A percentile compares a stretch with the other conserved stretches of the same genome.
These are phyloP conservation scores for Fusarium sacchari DNA, from an alignment of 2,329 filamentous ascomycete species.

Conservation along the genomic window DNA sequence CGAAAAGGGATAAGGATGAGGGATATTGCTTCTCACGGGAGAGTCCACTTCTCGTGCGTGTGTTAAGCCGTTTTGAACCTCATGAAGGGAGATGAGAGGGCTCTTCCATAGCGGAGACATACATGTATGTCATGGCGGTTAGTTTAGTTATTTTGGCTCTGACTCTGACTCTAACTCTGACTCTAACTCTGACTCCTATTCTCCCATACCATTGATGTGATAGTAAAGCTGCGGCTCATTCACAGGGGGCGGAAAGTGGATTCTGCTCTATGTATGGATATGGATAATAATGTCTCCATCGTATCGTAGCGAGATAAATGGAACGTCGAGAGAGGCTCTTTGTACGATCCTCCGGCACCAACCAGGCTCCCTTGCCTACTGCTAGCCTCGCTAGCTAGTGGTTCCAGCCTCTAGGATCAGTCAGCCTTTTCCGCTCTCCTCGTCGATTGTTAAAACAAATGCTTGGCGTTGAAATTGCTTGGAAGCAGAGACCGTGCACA, in stretches of 20 bases:
- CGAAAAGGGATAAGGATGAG: slow-evolving; percentile 34
- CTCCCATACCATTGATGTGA: background rate
- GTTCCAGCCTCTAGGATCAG: background rate
- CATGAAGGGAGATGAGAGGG: slow-evolving; percentile 2
- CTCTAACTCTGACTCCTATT: slow-evolving; percentile 9
- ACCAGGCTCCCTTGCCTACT: slow-evolving; percentile 8
- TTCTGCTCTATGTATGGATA: slow-evolving; percentile 5
- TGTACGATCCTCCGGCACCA: slow-evolving; percentile 22
- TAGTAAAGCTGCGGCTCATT: slow-evolving; percentile 26
- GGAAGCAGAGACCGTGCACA: slow-evolving; percentile 28
- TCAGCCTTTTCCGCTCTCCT: background rate
- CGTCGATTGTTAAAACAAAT: background rate
- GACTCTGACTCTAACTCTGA: background rate
- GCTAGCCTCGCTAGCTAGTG: background rate
- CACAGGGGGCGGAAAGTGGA: slow-evolving; percentile 30
- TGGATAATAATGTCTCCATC: slow-evolving; percentile 1
- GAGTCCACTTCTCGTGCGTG: background rate
- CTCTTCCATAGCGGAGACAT: slow-evolving; percentile 17
- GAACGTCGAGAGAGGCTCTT: slow-evolving; percentile 30
- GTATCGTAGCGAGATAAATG: slow-evolving; percentile 6
- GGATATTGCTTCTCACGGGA: slow-evolving; percentile 26
- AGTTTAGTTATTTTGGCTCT: slow-evolving; percentile 17
- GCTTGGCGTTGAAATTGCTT: slow-evolving; percentile 22
- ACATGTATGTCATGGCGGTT: slow-evolving; percentile 30
- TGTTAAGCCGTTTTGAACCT: slow-evolving; percentile 6